phyloP scores from a whole-genome alignment of 2,329 filamentous ascomycete genomes.

The Fusarium sp. region DNA sequence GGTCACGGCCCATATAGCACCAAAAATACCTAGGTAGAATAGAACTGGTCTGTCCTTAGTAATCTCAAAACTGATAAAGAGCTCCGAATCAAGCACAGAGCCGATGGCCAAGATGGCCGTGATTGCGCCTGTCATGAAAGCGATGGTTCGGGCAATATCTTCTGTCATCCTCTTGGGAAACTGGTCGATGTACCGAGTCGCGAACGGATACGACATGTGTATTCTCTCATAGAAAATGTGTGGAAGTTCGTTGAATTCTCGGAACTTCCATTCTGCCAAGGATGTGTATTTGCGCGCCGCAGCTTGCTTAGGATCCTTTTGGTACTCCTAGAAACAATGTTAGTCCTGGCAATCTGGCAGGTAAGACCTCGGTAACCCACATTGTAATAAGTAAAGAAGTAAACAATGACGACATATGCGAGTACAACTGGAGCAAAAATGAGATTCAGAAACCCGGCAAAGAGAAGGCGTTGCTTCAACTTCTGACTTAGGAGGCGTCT shows the following conservation, averaged over 20 bases:
- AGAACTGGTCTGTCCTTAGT: slow-evolving; percentile 89
- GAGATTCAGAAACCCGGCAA: slow-evolving; percentile 89
- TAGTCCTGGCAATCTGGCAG: background rate
- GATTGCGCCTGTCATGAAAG: slow-evolving; percentile 89
- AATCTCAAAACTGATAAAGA: slow-evolving; percentile 93
- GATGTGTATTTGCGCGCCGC: slow-evolving; percentile 88
- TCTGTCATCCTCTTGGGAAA: slow-evolving; percentile 97
- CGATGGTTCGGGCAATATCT: slow-evolving; percentile 85
- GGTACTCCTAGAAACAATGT: slow-evolving; percentile 78
- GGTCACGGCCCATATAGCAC: slow-evolving; percentile 85
- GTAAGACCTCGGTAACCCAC: slow-evolving; percentile 61
- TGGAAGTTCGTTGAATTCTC: slow-evolving; percentile 96
- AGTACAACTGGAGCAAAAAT: slow-evolving; percentile 89
- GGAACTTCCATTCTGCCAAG: slow-evolving; percentile 96
- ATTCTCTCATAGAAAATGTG: slow-evolving; percentile 92
- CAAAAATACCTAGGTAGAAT: slow-evolving; percentile 90
- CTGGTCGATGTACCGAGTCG: slow-evolving; percentile 92
- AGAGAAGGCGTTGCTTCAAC: slow-evolving; percentile 82
- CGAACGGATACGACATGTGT: slow-evolving; percentile 96
- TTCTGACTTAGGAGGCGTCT: slow-evolving; percentile 84
- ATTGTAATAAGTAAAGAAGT: slow-evolving; percentile 96
- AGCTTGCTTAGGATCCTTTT: slow-evolving; percentile 92
- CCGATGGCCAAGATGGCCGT: slow-evolving; percentile 87
- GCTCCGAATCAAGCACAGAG: slow-evolving; percentile 89
- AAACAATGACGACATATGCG: slow-evolving; percentile 88